Conservation (phyloP, 331 rosid genomes). For the Acacia concinna region DNA sequence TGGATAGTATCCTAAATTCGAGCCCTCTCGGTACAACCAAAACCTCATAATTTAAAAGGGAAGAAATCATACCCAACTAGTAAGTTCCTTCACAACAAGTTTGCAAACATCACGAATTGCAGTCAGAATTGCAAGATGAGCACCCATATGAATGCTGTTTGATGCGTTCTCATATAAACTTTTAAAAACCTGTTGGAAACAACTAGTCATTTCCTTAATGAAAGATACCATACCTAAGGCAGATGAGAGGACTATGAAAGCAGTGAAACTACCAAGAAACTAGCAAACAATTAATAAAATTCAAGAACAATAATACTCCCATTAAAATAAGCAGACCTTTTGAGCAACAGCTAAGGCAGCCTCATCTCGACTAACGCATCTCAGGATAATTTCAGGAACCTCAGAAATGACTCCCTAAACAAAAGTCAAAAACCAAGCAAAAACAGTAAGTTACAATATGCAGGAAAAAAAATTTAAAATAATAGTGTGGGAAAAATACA, state of each 20-base stretch:
- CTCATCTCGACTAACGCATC: conserved; percentile 93
- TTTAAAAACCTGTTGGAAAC: conserved; percentile 63
- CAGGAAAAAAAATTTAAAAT: not conserved
- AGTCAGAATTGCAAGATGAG: conserved; percentile 81
- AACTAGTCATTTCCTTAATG: not conserved
- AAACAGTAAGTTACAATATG: conserved; percentile 9
- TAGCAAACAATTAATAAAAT: not conserved
- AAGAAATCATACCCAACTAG: conserved; percentile 79
- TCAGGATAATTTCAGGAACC: conserved; percentile 90
- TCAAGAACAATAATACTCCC: conserved; percentile 4
- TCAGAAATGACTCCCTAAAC: conserved; percentile 73
- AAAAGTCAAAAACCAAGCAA: conserved; percentile 7
- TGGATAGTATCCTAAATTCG: not conserved
- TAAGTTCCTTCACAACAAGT: conserved; percentile 93
- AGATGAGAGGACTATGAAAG: not conserved
- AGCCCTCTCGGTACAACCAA: not conserved
- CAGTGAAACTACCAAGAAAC: conserved; percentile 3
- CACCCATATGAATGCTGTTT: conserved; percentile 64
- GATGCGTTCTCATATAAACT: conserved; percentile 84
- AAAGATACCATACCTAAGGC: conserved; percentile 5
- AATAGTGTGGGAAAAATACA: conserved; percentile 1
- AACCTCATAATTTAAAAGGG: not conserved
- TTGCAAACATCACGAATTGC: conserved; percentile 99
- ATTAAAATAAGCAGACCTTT: conserved; percentile 53
- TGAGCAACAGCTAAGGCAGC: conserved; percentile 99